Evolutionary conservation across 495 filamentous ascomycete species (phyloP).

Genomic region (Trichoderma parareesei): DNA sequence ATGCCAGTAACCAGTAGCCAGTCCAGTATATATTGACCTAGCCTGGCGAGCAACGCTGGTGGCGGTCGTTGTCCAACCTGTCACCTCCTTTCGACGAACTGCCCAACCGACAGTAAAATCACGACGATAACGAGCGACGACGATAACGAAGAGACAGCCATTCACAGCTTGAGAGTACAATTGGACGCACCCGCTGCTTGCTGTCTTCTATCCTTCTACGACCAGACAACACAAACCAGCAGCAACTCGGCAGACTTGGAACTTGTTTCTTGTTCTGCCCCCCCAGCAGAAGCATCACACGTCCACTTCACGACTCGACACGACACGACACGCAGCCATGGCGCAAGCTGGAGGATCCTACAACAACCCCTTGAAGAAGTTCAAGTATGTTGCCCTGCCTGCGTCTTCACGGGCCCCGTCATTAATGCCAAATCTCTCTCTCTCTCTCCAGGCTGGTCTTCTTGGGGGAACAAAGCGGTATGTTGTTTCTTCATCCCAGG

Average conservation of each 20-base stretch:
- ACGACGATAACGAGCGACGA: no score
- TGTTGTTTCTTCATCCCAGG: conserved; percentile 18
- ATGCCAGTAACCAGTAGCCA: background rate
- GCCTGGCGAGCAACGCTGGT: background rate
- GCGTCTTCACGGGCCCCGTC: conserved; percentile 14
- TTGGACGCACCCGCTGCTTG: background rate
- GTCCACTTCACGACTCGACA: background rate
- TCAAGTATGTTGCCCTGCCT: conserved; percentile 61
- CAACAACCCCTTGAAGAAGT: conserved; percentile 99
- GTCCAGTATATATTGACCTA: background rate
- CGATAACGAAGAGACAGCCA: no score
- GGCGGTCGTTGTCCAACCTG: conserved; percentile 2
- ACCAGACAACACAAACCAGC: background rate
- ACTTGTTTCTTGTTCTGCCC: no score
- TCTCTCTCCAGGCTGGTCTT: conserved; percentile 69
- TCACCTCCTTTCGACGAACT: background rate
- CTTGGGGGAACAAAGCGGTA: conserved; percentile 96
- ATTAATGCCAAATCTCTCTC: conserved; percentile 16
- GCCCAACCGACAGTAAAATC: background rate
- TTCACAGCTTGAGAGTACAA: background rate
- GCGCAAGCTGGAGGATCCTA: conserved; percentile 70
- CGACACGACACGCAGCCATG: conserved; percentile 24
- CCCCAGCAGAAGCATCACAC: conserved; percentile 2
- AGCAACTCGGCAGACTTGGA: background rate
- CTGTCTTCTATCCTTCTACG: background rate